Evolutionary conservation across 495 filamentous ascomycete genomes (phyloP).

Genomic region (Xylaria telfairii): DNA sequence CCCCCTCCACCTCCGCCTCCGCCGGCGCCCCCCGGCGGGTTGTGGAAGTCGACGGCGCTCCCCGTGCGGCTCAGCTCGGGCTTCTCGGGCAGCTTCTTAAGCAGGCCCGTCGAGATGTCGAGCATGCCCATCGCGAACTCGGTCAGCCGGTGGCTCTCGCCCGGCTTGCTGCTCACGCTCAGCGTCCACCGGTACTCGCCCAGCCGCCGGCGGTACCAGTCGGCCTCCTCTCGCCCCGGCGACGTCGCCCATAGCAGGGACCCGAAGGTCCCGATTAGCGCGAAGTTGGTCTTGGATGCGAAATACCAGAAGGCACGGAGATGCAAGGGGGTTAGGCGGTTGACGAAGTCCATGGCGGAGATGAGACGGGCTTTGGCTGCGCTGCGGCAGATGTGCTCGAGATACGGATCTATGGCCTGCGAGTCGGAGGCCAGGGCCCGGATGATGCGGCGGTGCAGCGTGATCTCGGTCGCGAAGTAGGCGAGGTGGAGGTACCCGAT

Average conservation of each 20-base stretch:
- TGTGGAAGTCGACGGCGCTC: slow-evolving; percentile 51
- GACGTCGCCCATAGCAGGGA: slow-evolving; percentile 84
- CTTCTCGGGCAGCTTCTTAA: slow-evolving; percentile 64
- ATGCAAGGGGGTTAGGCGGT: slow-evolving; percentile 72
- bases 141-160: slow-evolving; percentile 67
- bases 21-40: no score
- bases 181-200: slow-evolving; percentile 95
- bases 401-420: slow-evolving; percentile 64
- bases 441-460: slow-evolving; percentile 81
- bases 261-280: slow-evolving; percentile 81
- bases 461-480: slow-evolving; percentile 86
- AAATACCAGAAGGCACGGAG: slow-evolving; percentile 83
- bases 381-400: slow-evolving; percentile 92
- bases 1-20: no score
- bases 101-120: slow-evolving; percentile 63
- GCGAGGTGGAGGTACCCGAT: slow-evolving; percentile 81
- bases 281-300: slow-evolving; percentile 80
- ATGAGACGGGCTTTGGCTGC: slow-evolving; percentile 82
- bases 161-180: slow-evolving; percentile 80
- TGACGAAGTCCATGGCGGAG: slow-evolving; percentile 81
- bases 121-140: slow-evolving; percentile 78
- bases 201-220: slow-evolving; percentile 88
- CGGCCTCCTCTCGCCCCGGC: slow-evolving; percentile 85
- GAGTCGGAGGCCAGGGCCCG: slow-evolving; percentile 65
- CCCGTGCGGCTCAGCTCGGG: slow-evolving; percentile 53